phyloP scores from a whole-genome alignment of 805 yeast species.

The Candida peoriensis region DNA sequence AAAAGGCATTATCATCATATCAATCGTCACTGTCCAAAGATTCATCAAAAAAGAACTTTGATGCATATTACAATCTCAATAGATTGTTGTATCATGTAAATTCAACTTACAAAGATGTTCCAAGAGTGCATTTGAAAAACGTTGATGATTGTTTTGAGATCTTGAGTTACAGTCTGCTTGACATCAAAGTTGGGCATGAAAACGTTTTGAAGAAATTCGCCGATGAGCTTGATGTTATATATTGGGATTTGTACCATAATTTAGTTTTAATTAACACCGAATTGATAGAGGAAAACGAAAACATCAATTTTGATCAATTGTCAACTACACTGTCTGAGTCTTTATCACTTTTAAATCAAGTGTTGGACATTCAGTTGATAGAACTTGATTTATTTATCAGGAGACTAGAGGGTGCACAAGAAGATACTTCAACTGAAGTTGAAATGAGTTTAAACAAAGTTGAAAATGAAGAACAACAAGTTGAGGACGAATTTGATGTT shows the following conservation, averaged over 20 bases:
- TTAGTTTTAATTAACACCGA: constrained; percentile 18
- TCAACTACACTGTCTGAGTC: constrained; percentile 6
- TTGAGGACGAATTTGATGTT: constrained; percentile 13
- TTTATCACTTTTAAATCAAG: constrained; percentile 4
- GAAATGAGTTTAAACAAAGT: constrained; percentile 10
- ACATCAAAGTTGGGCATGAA: constrained; percentile 15
- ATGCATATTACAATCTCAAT: constrained; percentile 54
- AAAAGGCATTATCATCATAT: constrained; percentile 47
- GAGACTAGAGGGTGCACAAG: constrained; percentile 13
- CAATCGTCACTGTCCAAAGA: constrained; percentile 23
- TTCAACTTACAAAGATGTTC: constrained; percentile 42
- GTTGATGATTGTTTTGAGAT: constrained; percentile 23
- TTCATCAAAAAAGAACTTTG: constrained; percentile 23
- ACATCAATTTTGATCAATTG: constrained; percentile 12
- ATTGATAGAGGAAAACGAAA: constrained; percentile 6
- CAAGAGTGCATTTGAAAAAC: constrained; percentile 25
- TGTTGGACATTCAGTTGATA: constrained; percentile 13
- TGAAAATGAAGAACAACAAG: constrained; percentile 10
- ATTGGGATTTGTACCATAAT: constrained; percentile 25
- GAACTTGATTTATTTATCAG: constrained; percentile 17
- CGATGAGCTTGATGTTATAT: constrained; percentile 16
- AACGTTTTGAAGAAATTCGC: constrained; percentile 6
- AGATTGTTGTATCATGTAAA: constrained; percentile 58
- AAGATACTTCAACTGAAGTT: constrained; percentile 12
- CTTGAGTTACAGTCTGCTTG: constrained; percentile 1